A percentile compares a stretch with the other conserved stretches of the same genome.
These are phyloP conservation scores for Penicillium sp. DNA, from an alignment of 2,329 filamentous ascomycete genomes.

Conservation along the genomic window DNA sequence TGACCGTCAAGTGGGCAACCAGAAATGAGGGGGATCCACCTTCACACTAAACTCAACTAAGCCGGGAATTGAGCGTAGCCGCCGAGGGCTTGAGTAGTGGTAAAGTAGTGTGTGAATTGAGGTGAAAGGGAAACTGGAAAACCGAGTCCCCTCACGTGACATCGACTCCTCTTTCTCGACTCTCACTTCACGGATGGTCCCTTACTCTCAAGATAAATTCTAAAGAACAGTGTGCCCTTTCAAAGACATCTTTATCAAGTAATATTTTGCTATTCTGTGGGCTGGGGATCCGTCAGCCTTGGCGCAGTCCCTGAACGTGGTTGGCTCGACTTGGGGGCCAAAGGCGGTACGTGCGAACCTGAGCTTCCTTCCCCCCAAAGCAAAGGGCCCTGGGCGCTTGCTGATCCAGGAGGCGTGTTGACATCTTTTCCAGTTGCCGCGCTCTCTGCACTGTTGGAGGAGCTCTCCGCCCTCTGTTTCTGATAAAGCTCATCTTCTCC, in stretches of 20 bases:
- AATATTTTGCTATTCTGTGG: constrained; percentile 4
- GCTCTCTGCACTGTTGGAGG: constrained; percentile 4
- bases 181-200: neutral
- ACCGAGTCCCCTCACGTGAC: neutral
- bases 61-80: constrained; percentile 52
- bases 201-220: neutral
- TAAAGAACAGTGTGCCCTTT: too few relatives aligned
- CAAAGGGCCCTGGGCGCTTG: constrained; percentile 8
- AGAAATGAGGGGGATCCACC: neutral
- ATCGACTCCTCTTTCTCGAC: constrained; percentile 4
- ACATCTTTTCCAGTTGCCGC: constrained; percentile 10
- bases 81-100: constrained; percentile 77
- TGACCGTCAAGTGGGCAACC: constrained; percentile 74
- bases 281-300: constrained; percentile 5
- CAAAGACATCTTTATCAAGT: neutral
- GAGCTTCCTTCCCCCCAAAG: constrained; percentile 4
- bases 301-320: constrained; percentile 7
- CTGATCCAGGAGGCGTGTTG: constrained; percentile 19
- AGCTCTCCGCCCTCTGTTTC: neutral
- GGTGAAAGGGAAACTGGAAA: neutral
- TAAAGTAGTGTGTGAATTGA: constrained; percentile 39
- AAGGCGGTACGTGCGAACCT: constrained; percentile 18
- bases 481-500: constrained; percentile 8
- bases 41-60: neutral
- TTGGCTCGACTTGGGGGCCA: constrained; percentile 12